phyloP scores from a whole-genome alignment of 2,329 filamentous ascomycete species.

The Nothophoma quercina region DNA sequence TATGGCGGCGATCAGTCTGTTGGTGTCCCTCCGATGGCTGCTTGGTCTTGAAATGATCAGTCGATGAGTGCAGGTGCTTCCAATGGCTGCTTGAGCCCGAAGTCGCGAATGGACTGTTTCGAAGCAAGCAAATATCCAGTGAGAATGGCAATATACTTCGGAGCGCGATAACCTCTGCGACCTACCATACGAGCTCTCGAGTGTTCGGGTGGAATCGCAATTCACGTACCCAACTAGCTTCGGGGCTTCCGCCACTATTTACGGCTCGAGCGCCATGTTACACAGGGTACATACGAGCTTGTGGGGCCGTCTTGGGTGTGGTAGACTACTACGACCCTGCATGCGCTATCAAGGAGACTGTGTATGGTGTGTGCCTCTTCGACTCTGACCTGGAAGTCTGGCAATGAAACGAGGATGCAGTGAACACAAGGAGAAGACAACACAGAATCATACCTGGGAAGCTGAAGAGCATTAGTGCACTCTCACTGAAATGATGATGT shows the following conservation, averaged over 20 bases:
- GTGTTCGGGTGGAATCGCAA: constrained; percentile 1
- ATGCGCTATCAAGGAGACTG: background rate
- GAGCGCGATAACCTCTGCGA: too few relatives aligned
- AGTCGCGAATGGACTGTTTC: too few relatives aligned
- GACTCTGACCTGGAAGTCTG: background rate
- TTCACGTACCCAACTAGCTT: background rate
- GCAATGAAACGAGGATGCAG: background rate
- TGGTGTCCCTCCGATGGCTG: too few relatives aligned
- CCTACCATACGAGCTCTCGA: too few relatives aligned
- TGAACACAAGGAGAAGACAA: background rate
- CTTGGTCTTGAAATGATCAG: too few relatives aligned
- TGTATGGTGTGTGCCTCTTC: background rate
- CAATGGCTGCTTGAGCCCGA: too few relatives aligned
- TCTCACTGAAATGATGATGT: background rate
- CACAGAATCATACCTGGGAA: too few relatives aligned
- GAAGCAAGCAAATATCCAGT: too few relatives aligned
- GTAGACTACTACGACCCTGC: background rate
- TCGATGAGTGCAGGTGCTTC: too few relatives aligned
- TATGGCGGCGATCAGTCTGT: too few relatives aligned
- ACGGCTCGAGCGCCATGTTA: background rate
- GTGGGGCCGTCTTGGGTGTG: background rate
- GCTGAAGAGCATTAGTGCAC: too few relatives aligned
- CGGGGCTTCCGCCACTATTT: background rate
- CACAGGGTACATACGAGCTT: background rate
- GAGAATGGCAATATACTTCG: too few relatives aligned